phyloP scores from a whole-genome alignment of 345 rosid genomes.

The Citrus trifoliata region DNA sequence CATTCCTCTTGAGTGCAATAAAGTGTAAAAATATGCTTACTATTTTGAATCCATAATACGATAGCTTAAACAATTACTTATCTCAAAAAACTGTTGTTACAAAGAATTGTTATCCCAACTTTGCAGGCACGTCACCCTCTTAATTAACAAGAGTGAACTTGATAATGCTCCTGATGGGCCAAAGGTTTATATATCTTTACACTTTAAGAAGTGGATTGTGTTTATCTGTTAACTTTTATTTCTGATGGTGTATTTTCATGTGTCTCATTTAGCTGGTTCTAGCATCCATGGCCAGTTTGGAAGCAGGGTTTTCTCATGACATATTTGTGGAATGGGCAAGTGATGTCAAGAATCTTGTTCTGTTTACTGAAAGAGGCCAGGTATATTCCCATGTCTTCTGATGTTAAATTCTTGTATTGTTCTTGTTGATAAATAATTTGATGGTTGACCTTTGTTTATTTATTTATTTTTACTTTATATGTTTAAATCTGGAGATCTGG shows the following conservation, averaged over 20 bases:
- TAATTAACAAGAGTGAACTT: conserved; percentile 82
- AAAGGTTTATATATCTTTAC: conserved; percentile 54
- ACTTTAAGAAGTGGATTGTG: neutral
- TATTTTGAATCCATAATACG: neutral
- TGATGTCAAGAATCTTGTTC: conserved; percentile 78
- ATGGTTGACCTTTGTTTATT: neutral
- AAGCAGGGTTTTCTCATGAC: conserved; percentile 96
- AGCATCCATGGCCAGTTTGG: conserved; percentile 97
- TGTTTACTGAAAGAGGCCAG: conserved; percentile 98
- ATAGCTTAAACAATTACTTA: neutral
- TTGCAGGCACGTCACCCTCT: conserved; percentile 79
- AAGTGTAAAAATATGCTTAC: neutral
- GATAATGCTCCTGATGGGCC: conserved; percentile 89
- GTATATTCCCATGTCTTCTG: conserved; percentile 27
- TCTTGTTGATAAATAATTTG: conserved; percentile 4
- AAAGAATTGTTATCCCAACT: conserved; percentile 7
- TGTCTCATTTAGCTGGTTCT: conserved; percentile 66
- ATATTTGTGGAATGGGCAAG: conserved; percentile 95
- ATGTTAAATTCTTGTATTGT: neutral
- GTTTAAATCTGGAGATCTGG: neutral
- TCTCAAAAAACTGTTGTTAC: neutral
- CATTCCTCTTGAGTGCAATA: conserved; percentile 4
- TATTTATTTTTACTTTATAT: neutral
- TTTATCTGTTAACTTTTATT: conserved; percentile 6
- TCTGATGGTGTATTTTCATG: conserved; percentile 16